These are phyloP conservation scores for Vitis hybrid DNA, from an alignment of 177 flowering plant genomes.

Conservation along the genomic window DNA sequence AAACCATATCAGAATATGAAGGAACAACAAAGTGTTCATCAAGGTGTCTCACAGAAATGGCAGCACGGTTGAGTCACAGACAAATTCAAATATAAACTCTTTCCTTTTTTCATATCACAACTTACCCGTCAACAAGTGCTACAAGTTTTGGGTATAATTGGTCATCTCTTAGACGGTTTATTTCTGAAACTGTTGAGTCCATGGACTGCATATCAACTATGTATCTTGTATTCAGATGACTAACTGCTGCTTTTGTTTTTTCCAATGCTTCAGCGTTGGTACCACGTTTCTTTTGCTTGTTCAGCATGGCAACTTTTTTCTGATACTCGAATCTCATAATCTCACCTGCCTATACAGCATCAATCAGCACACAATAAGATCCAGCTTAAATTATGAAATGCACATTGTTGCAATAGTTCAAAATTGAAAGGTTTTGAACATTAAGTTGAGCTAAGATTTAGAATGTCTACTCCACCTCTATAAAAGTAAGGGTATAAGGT, in stretches of 20 bases:
- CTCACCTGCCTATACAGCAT: slow-evolving; percentile 44
- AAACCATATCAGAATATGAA: not conserved
- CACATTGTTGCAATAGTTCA: not conserved
- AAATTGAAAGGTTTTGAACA: too few relatives aligned
- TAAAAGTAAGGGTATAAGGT: not conserved
- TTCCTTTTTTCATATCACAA: not conserved
- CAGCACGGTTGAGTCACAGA: not conserved
- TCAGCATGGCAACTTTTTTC: slow-evolving; percentile 38
- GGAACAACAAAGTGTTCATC: not conserved
- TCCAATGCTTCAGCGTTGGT: slow-evolving; percentile 39
- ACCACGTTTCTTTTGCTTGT: slow-evolving; percentile 41
- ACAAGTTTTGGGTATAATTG: slow-evolving; percentile 51
- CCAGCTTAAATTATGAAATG: not conserved
- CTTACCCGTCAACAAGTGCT: slow-evolving; percentile 52
- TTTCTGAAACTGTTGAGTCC: slow-evolving; percentile 54
- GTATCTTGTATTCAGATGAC: slow-evolving; percentile 55
- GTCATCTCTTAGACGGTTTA: slow-evolving; percentile 43
- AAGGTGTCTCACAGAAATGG: not conserved
- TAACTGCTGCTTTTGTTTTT: slow-evolving; percentile 50
- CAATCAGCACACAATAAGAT: slow-evolving; percentile 8
- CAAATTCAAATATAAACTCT: not conserved
- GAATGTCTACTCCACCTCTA: not conserved
- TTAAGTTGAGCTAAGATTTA: not conserved
- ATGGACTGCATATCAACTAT: slow-evolving; percentile 58
- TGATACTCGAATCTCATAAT: slow-evolving; percentile 47